Percentiles rank a stretch among this genome's conserved stretches.
These are phyloP conservation scores for Cladorrhinum sp. DNA, from an alignment of 2,329 filamentous ascomycete species.

Conservation along the genomic window DNA sequence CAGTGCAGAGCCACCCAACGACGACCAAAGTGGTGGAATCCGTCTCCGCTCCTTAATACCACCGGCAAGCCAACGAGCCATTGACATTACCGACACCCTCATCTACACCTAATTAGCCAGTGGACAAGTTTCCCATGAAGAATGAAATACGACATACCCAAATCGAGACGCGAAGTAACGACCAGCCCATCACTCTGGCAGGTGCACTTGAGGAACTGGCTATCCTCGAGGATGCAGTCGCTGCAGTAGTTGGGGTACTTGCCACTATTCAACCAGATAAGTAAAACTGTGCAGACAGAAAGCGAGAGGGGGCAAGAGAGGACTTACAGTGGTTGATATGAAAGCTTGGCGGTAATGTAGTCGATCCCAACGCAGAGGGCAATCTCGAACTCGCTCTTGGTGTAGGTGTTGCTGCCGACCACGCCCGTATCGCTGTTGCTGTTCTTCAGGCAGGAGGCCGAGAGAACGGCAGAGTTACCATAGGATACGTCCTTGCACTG, in stretches of 20 bases:
- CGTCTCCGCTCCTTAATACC: neutral
- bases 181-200: neutral
- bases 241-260: conserved; percentile 24
- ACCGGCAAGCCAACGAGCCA: neutral
- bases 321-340: conserved; percentile 20
- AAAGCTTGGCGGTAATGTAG: conserved; percentile 9
- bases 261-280: conserved; percentile 12
- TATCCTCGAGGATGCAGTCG: conserved; percentile 11
- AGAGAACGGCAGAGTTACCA: neutral
- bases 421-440: neutral
- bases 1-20: too few species aligned
- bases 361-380: conserved; percentile 23
- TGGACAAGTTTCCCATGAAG: too few species aligned
- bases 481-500: conserved; percentile 16
- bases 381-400: conserved; percentile 15
- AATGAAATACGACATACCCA: neutral
- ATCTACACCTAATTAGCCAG: neutral
- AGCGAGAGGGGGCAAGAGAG: neutral
- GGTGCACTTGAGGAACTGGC: neutral
- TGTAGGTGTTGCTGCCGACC: neutral
- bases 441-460: neutral
- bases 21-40: too few species aligned
- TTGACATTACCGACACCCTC: neutral
- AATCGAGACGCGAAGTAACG: neutral
- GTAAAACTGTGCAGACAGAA: neutral